A percentile compares a stretch with the other conserved stretches of the same genome.
phyloP scores from a whole-genome alignment of 1,284 basidiomycete genomes.

The Pyrrhoderma noxium region DNA sequence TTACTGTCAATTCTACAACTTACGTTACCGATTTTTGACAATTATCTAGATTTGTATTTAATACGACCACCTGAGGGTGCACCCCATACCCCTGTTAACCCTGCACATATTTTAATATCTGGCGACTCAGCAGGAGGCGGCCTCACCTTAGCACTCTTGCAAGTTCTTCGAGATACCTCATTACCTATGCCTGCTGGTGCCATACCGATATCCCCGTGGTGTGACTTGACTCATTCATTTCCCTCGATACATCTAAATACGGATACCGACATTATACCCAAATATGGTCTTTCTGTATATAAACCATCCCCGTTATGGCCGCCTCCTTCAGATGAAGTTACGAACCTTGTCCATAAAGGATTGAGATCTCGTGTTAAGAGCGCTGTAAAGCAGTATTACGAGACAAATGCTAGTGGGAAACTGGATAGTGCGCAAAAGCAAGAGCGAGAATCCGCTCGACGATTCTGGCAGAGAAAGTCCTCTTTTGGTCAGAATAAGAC shows the following conservation, averaged over 20 bases:
- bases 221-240: slow-evolving; percentile 92
- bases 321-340: slow-evolving; percentile 73
- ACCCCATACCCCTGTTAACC: slow-evolving; percentile 73
- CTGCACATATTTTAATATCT: slow-evolving; percentile 75
- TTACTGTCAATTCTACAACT: no score
- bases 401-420: not conserved
- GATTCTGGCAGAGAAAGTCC: slow-evolving; percentile 7
- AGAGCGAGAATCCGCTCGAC: not conserved
- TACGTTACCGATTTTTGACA: slow-evolving; percentile 1
- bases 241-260: slow-evolving; percentile 85
- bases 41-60: slow-evolving; percentile 56
- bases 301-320: slow-evolving; percentile 91
- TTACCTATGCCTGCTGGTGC: slow-evolving; percentile 83
- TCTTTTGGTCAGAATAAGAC: not conserved
- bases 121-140: slow-evolving; percentile 97
- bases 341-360: slow-evolving; percentile 51
- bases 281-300: slow-evolving; percentile 61
- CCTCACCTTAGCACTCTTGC: slow-evolving; percentile 75
- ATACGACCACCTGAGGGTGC: slow-evolving; percentile 58
- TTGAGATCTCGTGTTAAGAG: slow-evolving; percentile 51
- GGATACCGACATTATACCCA: slow-evolving; percentile 74
- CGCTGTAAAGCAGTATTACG: slow-evolving; percentile 5
- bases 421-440: no score
- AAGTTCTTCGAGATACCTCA: slow-evolving; percentile 84
- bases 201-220: slow-evolving; percentile 85